phyloP scores from a whole-genome alignment of 2,329 filamentous ascomycete species.

The Apiospora sp. region DNA sequence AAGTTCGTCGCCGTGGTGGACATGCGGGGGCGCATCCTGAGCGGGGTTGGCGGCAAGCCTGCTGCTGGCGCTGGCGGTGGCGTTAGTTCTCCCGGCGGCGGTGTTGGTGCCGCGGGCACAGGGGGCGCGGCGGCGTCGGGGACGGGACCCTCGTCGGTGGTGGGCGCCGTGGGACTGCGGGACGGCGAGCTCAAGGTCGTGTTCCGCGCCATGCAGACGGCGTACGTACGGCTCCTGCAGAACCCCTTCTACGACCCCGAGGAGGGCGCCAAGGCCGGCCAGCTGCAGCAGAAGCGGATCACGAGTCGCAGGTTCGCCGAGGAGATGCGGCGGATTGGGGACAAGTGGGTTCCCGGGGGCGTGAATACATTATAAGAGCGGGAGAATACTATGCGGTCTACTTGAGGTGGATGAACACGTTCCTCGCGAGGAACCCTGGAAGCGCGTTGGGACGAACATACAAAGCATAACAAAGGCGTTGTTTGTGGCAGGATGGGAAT shows the following conservation, averaged over 20 bases:
- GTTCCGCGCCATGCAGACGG: slow-evolving; percentile 90
- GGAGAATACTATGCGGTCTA: background rate
- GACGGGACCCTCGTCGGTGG: slow-evolving; percentile 29
- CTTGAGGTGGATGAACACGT: background rate
- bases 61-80: slow-evolving; percentile 23
- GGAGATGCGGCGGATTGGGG: slow-evolving; percentile 87
- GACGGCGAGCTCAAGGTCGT: slow-evolving; percentile 91
- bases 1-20: slow-evolving; percentile 92
- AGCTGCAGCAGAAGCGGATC: slow-evolving; percentile 72
- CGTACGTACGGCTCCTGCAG: slow-evolving; percentile 86
- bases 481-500: background rate
- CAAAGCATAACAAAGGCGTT: slow-evolving; percentile 4
- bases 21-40: slow-evolving; percentile 74
- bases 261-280: slow-evolving; percentile 64
- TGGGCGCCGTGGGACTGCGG: slow-evolving; percentile 70
- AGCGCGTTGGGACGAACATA: background rate
- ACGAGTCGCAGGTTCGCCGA: slow-evolving; percentile 81
- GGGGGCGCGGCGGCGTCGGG: slow-evolving; percentile 42
- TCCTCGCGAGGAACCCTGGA: background rate
- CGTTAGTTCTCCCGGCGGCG: slow-evolving; percentile 28
- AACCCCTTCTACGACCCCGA: slow-evolving; percentile 96
- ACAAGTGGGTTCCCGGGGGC: slow-evolving; percentile 81
- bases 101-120: slow-evolving; percentile 26
- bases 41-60: slow-evolving; percentile 31
- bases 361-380: slow-evolving; percentile 45